Evolutionary conservation across 176 grass and related monocot genomes (phyloP).

Genomic region (Raddia distichophylla): DNA sequence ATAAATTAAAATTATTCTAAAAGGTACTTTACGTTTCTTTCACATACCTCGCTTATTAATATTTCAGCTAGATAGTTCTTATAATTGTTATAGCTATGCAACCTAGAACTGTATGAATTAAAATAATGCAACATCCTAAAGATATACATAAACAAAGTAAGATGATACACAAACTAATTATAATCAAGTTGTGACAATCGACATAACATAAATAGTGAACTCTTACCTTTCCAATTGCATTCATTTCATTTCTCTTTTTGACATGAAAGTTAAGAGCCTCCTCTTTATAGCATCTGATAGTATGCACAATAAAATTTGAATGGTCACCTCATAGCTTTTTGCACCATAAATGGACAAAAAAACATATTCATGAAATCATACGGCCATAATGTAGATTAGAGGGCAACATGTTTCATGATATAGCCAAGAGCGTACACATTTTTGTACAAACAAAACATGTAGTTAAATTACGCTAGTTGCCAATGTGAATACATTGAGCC

Average conservation of each 20-base stretch:
- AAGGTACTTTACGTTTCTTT: no score
- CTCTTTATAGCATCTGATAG: constrained; percentile 86
- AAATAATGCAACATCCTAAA: no score
- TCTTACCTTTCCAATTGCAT: constrained; percentile 75
- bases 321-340: not conserved
- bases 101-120: no score
- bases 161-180: no score
- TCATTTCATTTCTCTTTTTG: constrained; percentile 81
- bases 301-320: constrained; percentile 36
- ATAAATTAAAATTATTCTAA: no score
- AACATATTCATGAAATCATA: constrained; percentile 17
- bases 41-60: no score
- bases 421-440: not conserved
- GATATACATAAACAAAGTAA: no score
- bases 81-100: no score
- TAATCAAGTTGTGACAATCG: no score
- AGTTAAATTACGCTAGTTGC: not conserved
- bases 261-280: constrained; percentile 92
- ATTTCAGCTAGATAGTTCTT: no score
- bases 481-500: not conserved
- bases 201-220: no score
- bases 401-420: constrained; percentile 15
- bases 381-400: not conserved
- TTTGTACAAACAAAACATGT: not conserved
- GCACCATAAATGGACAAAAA: not conserved